A percentile compares a stretch with the other conserved stretches of the same genome.
phyloP scores from a whole-genome alignment of 1,139 yeast species.

The Sugiyamaella grinbergsii region DNA sequence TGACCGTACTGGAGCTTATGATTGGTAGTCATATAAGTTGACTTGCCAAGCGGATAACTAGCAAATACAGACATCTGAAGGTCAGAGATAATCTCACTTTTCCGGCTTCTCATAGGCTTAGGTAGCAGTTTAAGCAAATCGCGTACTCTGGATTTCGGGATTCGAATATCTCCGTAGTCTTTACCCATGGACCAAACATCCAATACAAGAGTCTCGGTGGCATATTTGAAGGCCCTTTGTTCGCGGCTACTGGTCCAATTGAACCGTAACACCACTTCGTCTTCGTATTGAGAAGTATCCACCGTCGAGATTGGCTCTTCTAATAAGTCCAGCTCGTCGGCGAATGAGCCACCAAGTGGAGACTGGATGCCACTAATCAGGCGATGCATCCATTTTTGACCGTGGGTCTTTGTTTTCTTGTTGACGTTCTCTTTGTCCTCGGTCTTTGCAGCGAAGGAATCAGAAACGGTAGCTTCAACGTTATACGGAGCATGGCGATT shows the following conservation, averaged over 20 bases:
- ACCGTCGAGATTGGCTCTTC: slow-evolving; percentile 21
- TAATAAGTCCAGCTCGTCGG: slow-evolving; percentile 8
- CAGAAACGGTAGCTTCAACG: slow-evolving; percentile 20
- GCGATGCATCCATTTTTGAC: slow-evolving; percentile 10
- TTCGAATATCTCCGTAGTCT: slow-evolving; percentile 38
- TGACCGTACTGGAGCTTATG: not conserved
- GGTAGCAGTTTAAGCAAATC: slow-evolving; percentile 39
- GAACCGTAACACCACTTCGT: slow-evolving; percentile 56
- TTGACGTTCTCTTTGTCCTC: slow-evolving; percentile 3
- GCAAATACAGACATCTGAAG: slow-evolving; percentile 39
- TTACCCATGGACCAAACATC: slow-evolving; percentile 44
- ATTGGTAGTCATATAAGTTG: not conserved
- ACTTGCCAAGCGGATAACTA: slow-evolving; percentile 31
- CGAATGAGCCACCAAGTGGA: not conserved
- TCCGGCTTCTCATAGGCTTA: slow-evolving; percentile 32
- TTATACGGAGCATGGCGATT: slow-evolving; percentile 20
- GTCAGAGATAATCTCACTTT: slow-evolving; percentile 36
- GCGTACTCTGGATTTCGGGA: slow-evolving; percentile 32
- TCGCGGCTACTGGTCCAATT: slow-evolving; percentile 36
- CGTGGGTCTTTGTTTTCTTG: not conserved
- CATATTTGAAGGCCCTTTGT: slow-evolving; percentile 33
- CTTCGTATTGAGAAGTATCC: slow-evolving; percentile 48
- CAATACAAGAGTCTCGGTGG: slow-evolving; percentile 39
- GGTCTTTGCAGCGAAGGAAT: slow-evolving; percentile 16
- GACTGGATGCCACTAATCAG: slow-evolving; percentile 25